Base-by-base conservation (phyloP, 805 yeast species). In the Helenozyma baotianmanensis region DNA sequence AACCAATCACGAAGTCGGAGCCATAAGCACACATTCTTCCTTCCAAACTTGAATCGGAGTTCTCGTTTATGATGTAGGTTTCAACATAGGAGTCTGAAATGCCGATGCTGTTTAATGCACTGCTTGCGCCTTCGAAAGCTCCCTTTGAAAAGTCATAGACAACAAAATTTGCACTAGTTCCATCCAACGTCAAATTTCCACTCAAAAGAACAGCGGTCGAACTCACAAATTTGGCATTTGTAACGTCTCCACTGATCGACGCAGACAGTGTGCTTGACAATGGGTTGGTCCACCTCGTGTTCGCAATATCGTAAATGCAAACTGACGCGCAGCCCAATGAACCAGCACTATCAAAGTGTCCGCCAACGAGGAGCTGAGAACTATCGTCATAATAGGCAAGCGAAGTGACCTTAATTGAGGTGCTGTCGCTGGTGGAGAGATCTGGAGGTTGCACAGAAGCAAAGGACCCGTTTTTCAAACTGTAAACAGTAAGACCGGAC, bases 291-390 rank as follows among this genome's bases (percentile, higher is more conserved):
- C 95, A 81, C 14, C 78, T 60, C 0, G 73, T 60, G 21, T 67
- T 62, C 3, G 57, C 51, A 39, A 77, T 54, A 46, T 80, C 80
- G 51, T 74, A 85, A 22, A 80, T 58, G 53, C 96, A 88, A 23
- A 89, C 56, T 1, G 76, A 70, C 2, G 64, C 54, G 56, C 96
- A 88, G 16, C 60, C 55, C 21, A 71, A 58, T 4, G 74, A 60
- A 0, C 82, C 80, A 2, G 83, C 79, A 14, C 64, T 53, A 14
- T 67, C 70, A 51, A 84, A 87, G 26, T 72, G 65, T 15, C 97
- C 96, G 24, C 83, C 95, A 9, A 84, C 84, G 19, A 80, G 64
- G 17, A 87, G 57, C 31, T 51, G 45, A n/a, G 50, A 42, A 5
- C 45, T 51, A 16, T 50, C 47, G 27, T 62, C 67, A 37, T 58